These are phyloP conservation scores for Lagenidium giganteum DNA, from an alignment of 352 stramenopile genomes.

Conservation along the genomic window DNA sequence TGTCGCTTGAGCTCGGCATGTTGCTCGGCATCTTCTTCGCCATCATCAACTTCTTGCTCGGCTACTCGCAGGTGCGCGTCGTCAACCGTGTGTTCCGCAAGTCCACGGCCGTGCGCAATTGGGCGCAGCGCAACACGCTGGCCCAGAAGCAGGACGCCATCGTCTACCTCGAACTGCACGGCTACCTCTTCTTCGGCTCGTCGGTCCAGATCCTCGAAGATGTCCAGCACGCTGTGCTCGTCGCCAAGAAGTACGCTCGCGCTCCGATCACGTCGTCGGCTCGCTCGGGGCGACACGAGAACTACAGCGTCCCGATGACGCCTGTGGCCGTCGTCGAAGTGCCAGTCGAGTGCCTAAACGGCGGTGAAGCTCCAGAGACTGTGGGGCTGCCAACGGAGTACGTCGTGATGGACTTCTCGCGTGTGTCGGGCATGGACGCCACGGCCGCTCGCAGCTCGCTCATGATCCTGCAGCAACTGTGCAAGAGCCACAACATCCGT, in stretches of 20 bases:
- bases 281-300: too few species aligned
- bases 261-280: conserved; percentile 9
- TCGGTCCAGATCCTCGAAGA: conserved; percentile 80
- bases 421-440: conserved; percentile 86
- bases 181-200: conserved; percentile 84
- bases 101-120: conserved; percentile 64
- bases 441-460: conserved; percentile 78
- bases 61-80: conserved; percentile 71
- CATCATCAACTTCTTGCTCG: conserved; percentile 81
- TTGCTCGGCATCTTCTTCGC: conserved; percentile 87
- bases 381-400: conserved; percentile 70
- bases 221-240: conserved; percentile 68
- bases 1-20: conserved; percentile 97
- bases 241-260: conserved; percentile 34
- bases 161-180: conserved; percentile 75
- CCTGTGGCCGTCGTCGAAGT: conserved; percentile 43
- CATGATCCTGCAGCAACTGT: conserved; percentile 81
- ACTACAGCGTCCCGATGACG: conserved; percentile 40
- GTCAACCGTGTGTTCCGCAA: conserved; percentile 52
- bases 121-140: conserved; percentile 51
- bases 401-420: conserved; percentile 87
- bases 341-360: conserved; percentile 66
- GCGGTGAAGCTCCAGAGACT: conserved; percentile 35
- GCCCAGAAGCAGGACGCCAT: conserved; percentile 66
- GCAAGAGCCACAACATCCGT: conserved; percentile 57